Base-by-base conservation (phyloP, 192 early-diverging fungal species). In the Coemansia guatemalensis region DNA sequence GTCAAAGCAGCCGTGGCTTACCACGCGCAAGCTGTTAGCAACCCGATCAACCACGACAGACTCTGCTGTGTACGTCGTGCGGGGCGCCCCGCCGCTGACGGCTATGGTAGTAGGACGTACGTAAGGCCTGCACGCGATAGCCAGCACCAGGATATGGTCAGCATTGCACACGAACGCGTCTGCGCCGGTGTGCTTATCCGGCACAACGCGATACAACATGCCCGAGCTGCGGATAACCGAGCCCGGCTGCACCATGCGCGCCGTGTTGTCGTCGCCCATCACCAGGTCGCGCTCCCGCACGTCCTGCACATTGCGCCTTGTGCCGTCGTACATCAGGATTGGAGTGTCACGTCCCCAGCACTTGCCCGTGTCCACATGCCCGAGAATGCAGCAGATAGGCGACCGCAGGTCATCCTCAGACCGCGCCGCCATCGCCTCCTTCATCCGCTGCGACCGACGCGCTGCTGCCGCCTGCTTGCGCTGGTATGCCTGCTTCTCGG, bases 331-430 rank as follows among this genome's bases (percentile, higher is more conserved):
- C 84, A 85, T 85, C 41, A 82, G 22, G 11, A 85, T 72, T 1
- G 71, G 68, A n/a, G 84, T 85, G 56, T 82, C 69, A 8, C 54
- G 58, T 23, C 70, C 75, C 67, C 74, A 84, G 63, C 75, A 81
- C 67, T 87, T 88, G 67, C 91, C 93, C 7, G 95, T 95, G 77
- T 99, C 97, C 68, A 99, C 97, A 84, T 99, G 97, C 30, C 97
- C 97, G 54, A 99, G 78, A 84, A 99, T 97, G 84, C 91, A 93
- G 82, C 92, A 94, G 83, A 99, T 98, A 8, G 97, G 97, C 27
- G 96, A 97, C 26, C 97, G 90, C 65, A 99, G 70, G 66, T 99
- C 82, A 59, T 95, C 93, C 62, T 87, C 89, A 5, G 91, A 93
- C 57, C 94, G 86, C 12, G 91, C 90, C 2, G 87, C 92, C 76